These are phyloP conservation scores for Myriosclerotinia curreyana DNA, from an alignment of 2,329 filamentous ascomycete species.

Conservation along the genomic window DNA sequence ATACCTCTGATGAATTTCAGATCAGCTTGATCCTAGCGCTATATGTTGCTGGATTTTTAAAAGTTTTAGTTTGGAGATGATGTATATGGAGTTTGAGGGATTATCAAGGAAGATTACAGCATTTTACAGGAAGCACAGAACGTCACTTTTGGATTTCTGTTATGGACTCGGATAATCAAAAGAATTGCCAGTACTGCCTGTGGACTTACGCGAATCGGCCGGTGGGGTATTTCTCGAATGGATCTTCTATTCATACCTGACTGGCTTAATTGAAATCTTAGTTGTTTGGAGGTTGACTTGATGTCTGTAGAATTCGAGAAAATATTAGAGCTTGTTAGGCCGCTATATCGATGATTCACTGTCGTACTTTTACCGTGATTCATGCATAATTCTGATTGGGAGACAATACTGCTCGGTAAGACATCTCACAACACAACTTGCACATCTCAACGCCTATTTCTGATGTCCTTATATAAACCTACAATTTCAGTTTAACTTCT, in stretches of 20 bases:
- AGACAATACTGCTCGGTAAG: no score
- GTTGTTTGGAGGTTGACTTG: background rate
- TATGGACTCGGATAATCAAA: background rate
- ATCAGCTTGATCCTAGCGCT: background rate
- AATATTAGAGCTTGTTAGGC: background rate
- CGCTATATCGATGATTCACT: background rate
- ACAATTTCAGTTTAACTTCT: no score
- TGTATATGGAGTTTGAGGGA: slow-evolving; percentile 25
- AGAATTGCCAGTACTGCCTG: background rate
- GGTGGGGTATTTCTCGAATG: background rate
- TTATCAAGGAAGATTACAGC: background rate
- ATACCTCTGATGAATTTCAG: background rate
- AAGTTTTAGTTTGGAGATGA: slow-evolving; percentile 25
- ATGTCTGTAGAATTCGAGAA: background rate
- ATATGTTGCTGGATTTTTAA: background rate
- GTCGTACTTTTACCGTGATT: background rate
- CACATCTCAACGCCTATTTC: no score
- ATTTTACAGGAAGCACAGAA: background rate
- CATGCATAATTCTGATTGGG: no score
- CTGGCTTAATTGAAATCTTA: background rate
- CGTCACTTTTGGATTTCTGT: background rate
- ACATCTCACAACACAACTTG: no score
- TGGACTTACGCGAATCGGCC: background rate
- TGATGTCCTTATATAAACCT: no score
- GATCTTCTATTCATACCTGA: background rate